Percentiles rank a stretch among this genome's conserved stretches.
Conservation (phyloP, 495 filamentous ascomycete genomes). For the Terfezia claveryi region DNA sequence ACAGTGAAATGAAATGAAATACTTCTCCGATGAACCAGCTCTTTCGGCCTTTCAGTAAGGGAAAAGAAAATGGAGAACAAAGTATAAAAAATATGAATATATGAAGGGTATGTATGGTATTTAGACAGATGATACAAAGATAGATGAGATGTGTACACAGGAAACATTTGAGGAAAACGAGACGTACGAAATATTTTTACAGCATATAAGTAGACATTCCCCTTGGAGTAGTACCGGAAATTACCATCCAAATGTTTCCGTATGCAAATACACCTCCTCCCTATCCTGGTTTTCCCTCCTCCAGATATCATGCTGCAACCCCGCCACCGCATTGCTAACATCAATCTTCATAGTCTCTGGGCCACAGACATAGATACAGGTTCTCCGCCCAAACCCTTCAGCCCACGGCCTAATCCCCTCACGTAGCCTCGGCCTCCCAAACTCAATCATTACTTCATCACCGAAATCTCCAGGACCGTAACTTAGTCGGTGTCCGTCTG, state of each 20-base stretch:
- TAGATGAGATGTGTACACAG: neutral
- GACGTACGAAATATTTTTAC: neutral
- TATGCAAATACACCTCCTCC: slow-evolving; percentile 86
- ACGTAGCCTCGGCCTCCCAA: slow-evolving; percentile 71
- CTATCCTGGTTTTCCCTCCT: slow-evolving; percentile 34
- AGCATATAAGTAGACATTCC: neutral
- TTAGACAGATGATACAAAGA: neutral
- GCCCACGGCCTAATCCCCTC: slow-evolving; percentile 66
- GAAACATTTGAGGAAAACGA: neutral
- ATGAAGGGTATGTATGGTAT: too few relatives aligned
- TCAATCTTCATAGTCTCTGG: slow-evolving; percentile 71
- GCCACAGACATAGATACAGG: slow-evolving; percentile 86
- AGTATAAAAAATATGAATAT: neutral
- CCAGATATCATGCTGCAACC: slow-evolving; percentile 65
- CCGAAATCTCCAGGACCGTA: slow-evolving; percentile 7
- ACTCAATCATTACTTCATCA: slow-evolving; percentile 49
- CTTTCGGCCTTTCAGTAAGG: neutral
- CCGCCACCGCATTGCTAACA: slow-evolving; percentile 61
- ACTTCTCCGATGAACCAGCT: too few relatives aligned
- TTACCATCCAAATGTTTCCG: slow-evolving; percentile 38
- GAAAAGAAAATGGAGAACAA: neutral
- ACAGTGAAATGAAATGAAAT: too few relatives aligned
- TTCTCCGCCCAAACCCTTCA: slow-evolving; percentile 53
- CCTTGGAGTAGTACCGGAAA: neutral
- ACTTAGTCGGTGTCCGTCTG: neutral